A percentile compares a stretch with the other conserved stretches of the same genome.
phyloP scores from a whole-genome alignment of 1,284 basidiomycete genomes.

The Tilletia setariae region DNA sequence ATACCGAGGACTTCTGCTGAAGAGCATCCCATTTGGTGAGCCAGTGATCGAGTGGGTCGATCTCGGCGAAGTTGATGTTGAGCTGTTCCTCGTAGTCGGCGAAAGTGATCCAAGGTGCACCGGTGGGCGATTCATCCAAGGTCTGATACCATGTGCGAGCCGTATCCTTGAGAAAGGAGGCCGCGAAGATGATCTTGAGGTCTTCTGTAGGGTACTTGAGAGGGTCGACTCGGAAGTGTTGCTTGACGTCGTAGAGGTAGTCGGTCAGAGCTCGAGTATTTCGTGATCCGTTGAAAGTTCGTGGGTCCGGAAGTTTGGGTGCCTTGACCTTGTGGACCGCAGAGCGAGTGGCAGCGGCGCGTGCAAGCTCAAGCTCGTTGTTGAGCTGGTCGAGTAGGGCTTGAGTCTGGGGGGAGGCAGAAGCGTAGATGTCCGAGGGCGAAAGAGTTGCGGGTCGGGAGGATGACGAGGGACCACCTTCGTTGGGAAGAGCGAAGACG shows the following conservation, averaged over 20 bases:
- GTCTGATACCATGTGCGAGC: constrained; percentile 8
- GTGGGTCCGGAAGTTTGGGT: constrained; percentile 1
- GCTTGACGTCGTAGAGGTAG: constrained; percentile 16
- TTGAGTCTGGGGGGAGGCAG: no score
- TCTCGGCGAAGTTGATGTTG: no score
- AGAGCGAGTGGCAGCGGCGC: not conserved
- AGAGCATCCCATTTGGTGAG: no score
- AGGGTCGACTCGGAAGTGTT: no score
- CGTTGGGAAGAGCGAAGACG: not conserved
- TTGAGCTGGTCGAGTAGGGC: constrained; percentile 7
- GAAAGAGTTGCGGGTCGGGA: no score
- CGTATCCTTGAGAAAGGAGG: not conserved
- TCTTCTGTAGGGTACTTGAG: constrained; percentile 9
- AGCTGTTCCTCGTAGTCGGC: no score
- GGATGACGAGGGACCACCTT: no score
- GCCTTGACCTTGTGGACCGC: no score
- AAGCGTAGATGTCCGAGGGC: no score
- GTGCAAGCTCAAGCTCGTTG: not conserved
- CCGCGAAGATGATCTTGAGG: constrained; percentile 13
- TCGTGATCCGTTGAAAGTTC: not conserved
- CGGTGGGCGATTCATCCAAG: constrained; percentile 1
- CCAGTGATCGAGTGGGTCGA: no score
- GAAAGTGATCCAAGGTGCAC: no score
- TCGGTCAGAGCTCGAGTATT: constrained; percentile 8
- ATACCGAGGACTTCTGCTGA: no score